These are phyloP conservation scores for Leishmania lainsoni DNA, from an alignment of 208 protist genomes.

Conservation along the genomic window DNA sequence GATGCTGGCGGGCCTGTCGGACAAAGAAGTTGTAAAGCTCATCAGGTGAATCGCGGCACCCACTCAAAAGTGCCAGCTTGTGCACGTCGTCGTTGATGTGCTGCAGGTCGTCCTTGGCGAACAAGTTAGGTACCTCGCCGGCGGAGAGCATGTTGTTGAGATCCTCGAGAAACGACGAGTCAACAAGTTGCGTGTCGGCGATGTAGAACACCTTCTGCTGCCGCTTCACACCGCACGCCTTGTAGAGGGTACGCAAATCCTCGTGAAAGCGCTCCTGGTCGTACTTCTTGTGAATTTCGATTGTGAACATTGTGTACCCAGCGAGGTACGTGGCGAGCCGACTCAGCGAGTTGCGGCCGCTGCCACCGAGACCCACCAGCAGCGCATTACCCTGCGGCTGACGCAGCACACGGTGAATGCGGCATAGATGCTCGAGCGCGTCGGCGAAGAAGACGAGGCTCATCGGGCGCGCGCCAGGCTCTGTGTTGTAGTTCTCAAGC, in stretches of 20 bases:
- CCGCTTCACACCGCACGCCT: conserved; percentile 92
- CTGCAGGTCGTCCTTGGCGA: conserved; percentile 94
- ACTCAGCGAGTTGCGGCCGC: conserved; percentile 95
- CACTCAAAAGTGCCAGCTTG: conserved; percentile 86
- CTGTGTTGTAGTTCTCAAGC: conserved; percentile 94
- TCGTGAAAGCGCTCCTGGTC: conserved; percentile 96
- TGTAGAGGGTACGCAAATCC: conserved; percentile 96
- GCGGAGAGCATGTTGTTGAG: conserved; percentile 98
- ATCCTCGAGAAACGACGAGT: conserved; percentile 97
- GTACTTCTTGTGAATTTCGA: conserved; percentile 98
- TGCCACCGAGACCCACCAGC: conserved; percentile 98
- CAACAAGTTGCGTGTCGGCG: conserved; percentile 97
- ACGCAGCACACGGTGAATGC: conserved; percentile 97
- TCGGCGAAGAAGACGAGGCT: conserved; percentile 99
- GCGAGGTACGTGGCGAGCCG: conserved; percentile 96
- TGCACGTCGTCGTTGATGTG: conserved; percentile 93
- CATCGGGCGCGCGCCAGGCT: conserved; percentile 91
- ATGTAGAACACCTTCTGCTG: conserved; percentile 98
- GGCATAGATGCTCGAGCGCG: conserved; percentile 96
- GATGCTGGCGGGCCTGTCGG: conserved; percentile 92
- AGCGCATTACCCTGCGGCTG: conserved; percentile 97
- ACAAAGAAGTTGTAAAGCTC: conserved; percentile 97
- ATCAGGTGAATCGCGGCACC: conserved; percentile 90
- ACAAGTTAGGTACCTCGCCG: conserved; percentile 99
- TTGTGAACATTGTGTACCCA: conserved; percentile 95